phyloP scores from a whole-genome alignment of 106 monocot species.

The Amphibolis antarctica region DNA sequence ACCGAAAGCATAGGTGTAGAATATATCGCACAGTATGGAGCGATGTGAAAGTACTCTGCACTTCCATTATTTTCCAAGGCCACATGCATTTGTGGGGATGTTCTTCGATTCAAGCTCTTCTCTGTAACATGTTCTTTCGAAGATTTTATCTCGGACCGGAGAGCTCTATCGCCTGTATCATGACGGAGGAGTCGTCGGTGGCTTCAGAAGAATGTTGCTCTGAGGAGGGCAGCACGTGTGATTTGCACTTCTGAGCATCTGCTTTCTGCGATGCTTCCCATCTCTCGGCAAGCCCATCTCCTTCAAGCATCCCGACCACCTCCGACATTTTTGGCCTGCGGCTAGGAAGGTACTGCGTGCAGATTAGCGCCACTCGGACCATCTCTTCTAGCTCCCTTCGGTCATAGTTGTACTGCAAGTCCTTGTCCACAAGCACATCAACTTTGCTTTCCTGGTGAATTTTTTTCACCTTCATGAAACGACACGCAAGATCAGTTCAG shows the following conservation, averaged over 20 bases:
- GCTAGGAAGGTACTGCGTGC: slow-evolving; percentile 44
- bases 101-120: too few relatives aligned
- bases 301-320: slow-evolving; percentile 67
- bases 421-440: slow-evolving; percentile 40
- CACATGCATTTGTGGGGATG: too few relatives aligned
- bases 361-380: slow-evolving; percentile 47
- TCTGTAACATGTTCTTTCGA: too few relatives aligned
- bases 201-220: slow-evolving; percentile 58
- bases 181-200: slow-evolving; percentile 68
- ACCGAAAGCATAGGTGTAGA: too few relatives aligned
- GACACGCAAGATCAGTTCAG: too few relatives aligned
- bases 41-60: too few relatives aligned
- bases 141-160: slow-evolving; percentile 62
- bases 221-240: slow-evolving; percentile 33
- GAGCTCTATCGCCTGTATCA: slow-evolving; percentile 85
- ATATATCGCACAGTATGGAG: too few relatives aligned
- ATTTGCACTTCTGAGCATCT: slow-evolving; percentile 17
- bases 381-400: slow-evolving; percentile 46
- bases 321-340: slow-evolving; percentile 54
- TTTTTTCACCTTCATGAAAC: slow-evolving; percentile 37
- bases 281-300: slow-evolving; percentile 51
- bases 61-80: too few relatives aligned
- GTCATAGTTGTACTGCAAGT: slow-evolving; percentile 37
- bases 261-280: slow-evolving; percentile 59
- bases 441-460: slow-evolving; percentile 44